Evolutionary conservation across 768 basidiomycete species (phyloP).

Genomic region (Amanita inopinata): DNA sequence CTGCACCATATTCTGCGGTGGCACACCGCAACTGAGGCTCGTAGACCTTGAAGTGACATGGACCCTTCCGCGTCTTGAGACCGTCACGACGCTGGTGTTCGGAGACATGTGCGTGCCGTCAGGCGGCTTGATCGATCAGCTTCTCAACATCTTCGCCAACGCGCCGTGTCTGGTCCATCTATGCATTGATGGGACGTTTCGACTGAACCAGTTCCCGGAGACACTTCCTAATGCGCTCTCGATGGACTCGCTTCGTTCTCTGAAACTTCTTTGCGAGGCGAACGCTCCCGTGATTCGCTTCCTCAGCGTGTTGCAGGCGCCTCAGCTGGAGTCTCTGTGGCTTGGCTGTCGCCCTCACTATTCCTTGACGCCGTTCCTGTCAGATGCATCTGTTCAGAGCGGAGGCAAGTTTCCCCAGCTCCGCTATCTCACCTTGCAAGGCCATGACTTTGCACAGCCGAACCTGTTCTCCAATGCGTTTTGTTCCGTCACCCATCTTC

Average conservation of each 20-base stretch:
- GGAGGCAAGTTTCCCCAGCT: conserved; percentile 21
- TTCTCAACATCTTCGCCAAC: not conserved
- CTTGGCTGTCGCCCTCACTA: conserved; percentile 19
- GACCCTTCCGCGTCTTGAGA: conserved; percentile 18
- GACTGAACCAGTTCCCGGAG: not conserved
- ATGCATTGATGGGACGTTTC: not conserved
- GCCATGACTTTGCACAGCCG: conserved; percentile 15
- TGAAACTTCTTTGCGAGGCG: conserved; percentile 20
- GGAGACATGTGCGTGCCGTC: not conserved
- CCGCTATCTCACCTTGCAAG: conserved; percentile 23
- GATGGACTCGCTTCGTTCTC: conserved; percentile 17
- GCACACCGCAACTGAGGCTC: conserved; percentile 16
- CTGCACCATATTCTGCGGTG: conserved; percentile 13
- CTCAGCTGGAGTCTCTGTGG: conserved; percentile 27
- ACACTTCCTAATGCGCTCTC: not conserved
- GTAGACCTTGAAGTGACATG: conserved; percentile 11
- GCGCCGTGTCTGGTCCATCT: conserved; percentile 4
- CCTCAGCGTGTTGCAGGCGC: conserved; percentile 17
- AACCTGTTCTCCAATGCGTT: conserved; percentile 18
- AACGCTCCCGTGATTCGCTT: conserved; percentile 19
- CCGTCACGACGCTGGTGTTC: conserved; percentile 20
- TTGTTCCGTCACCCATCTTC: conserved; percentile 23
- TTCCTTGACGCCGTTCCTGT: conserved; percentile 15
- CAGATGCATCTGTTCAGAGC: conserved; percentile 14
- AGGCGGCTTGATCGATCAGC: not conserved